Conservation (phyloP, 176 grass and related monocot species). For the Rhynchospora breviuscula region DNA sequence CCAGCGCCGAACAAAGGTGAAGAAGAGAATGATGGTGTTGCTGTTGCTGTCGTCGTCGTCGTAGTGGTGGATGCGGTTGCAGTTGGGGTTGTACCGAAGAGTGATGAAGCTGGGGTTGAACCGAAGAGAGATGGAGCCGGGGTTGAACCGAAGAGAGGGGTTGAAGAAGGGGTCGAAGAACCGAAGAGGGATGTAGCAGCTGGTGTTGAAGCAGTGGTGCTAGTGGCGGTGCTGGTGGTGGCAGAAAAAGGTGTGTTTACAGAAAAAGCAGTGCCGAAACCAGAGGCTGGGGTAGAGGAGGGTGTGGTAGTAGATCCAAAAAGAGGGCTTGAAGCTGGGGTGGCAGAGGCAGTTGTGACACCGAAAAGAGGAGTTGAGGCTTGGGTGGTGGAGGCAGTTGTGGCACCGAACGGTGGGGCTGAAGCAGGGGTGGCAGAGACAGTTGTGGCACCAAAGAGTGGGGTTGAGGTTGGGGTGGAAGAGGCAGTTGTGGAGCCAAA, state of each 20-base stretch:
- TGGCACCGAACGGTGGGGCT: slow-evolving; percentile 16
- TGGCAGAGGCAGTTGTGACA: slow-evolving; percentile 19
- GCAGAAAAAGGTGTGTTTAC: slow-evolving; percentile 24
- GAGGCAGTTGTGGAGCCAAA: slow-evolving; percentile 10
- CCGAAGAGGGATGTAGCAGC: slow-evolving; percentile 11
- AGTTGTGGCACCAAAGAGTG: slow-evolving; percentile 28
- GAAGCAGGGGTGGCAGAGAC: slow-evolving; percentile 29
- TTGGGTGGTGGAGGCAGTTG: slow-evolving; percentile 5
- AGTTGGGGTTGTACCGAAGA: slow-evolving; percentile 2
- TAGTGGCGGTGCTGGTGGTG: slow-evolving; percentile 15
- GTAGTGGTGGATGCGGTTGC: not conserved
- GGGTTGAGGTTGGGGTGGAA: not conserved
- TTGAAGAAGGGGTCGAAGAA: slow-evolving; percentile 23
- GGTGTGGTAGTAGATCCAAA: slow-evolving; percentile 29
- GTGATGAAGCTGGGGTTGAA: slow-evolving; percentile 9
- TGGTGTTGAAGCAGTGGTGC: slow-evolving; percentile 13
- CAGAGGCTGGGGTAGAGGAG: slow-evolving; percentile 34
- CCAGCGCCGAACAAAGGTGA: not conserved
- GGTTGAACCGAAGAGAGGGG: not conserved
- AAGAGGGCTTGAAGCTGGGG: slow-evolving; percentile 21
- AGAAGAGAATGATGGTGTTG: slow-evolving; percentile 29
- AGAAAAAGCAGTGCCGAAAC: slow-evolving; percentile 33
- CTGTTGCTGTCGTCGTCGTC: not conserved
- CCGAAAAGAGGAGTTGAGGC: slow-evolving; percentile 23
- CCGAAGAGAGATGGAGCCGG: slow-evolving; percentile 17